phyloP scores from a whole-genome alignment of 1,139 yeast genomes.

The Hansenula sp. region DNA sequence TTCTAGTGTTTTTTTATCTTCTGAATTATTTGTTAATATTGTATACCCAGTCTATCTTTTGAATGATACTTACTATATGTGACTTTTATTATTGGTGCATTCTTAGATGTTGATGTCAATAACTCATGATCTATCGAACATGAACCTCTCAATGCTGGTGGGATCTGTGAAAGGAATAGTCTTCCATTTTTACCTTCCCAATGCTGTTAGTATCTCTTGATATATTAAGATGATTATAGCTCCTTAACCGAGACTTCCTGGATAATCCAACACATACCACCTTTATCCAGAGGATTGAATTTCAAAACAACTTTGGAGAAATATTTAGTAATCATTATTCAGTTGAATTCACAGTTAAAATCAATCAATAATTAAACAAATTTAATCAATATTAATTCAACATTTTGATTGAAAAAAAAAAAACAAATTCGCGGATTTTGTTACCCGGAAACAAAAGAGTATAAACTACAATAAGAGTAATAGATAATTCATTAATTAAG shows the following conservation, averaged over 20 bases:
- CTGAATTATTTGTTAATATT: constrained; percentile 14
- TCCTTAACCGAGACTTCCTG: too few relatives aligned
- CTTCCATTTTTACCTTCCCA: constrained; percentile 70
- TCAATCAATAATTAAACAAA: background rate
- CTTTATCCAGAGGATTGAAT: constrained; percentile 72
- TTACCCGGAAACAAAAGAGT: too few relatives aligned
- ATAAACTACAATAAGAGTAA: too few relatives aligned
- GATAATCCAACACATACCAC: constrained; percentile 31
- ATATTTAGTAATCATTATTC: constrained; percentile 74
- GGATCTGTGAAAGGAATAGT: constrained; percentile 73
- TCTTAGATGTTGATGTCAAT: constrained; percentile 39
- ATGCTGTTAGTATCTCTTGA: background rate
- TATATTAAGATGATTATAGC: background rate
- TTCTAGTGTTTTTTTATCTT: constrained; percentile 70
- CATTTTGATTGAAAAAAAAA: background rate
- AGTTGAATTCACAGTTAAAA: too few relatives aligned
- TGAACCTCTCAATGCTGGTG: constrained; percentile 55
- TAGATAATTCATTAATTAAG: too few relatives aligned
- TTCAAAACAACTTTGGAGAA: constrained; percentile 72
- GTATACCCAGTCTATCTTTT: too few relatives aligned
- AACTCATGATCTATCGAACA: constrained; percentile 54
- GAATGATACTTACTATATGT: constrained; percentile 53
- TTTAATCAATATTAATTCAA: background rate
- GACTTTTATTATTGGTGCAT: constrained; percentile 61
- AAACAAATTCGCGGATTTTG: background rate